Percentiles rank a stretch among this genome's conserved stretches.
Evolutionary conservation across 192 early-diverging fungal species (phyloP).

Genomic region (Gamsiella multidivaricata): DNA sequence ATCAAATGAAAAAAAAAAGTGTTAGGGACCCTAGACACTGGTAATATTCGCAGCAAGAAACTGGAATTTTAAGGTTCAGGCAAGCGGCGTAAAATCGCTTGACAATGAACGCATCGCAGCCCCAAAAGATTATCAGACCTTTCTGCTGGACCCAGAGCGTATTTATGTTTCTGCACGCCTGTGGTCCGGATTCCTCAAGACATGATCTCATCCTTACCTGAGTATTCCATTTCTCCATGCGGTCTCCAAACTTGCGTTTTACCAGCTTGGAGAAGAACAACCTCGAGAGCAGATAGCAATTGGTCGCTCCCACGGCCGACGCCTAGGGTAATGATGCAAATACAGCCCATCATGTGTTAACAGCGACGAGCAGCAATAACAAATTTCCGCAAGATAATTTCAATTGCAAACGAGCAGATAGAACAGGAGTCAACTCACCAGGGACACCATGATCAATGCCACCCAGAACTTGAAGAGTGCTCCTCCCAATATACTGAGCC

Average conservation of each 20-base stretch:
- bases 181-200: too few species aligned
- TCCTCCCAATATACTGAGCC: constrained; percentile 68
- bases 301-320: constrained; percentile 62
- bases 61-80: constrained; percentile 9
- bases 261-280: constrained; percentile 61
- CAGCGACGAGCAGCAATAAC: not conserved
- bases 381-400: too few species aligned
- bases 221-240: constrained; percentile 64
- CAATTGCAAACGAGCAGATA: not conserved
- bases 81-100: too few species aligned
- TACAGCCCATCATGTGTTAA: constrained; percentile 7
- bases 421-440: constrained; percentile 42
- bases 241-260: constrained; percentile 60
- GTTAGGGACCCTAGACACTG: not conserved
- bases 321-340: constrained; percentile 51
- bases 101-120: too few species aligned
- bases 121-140: too few species aligned
- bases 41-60: too few species aligned
- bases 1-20: not conserved
- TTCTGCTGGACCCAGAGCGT: too few species aligned
- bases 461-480: constrained; percentile 66
- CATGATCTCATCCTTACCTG: constrained; percentile 38
- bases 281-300: constrained; percentile 64
- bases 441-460: constrained; percentile 58
- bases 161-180: too few species aligned